These are phyloP conservation scores for Elaeagnus macrophylla DNA, from an alignment of 306 rosid genomes.

Conservation along the genomic window DNA sequence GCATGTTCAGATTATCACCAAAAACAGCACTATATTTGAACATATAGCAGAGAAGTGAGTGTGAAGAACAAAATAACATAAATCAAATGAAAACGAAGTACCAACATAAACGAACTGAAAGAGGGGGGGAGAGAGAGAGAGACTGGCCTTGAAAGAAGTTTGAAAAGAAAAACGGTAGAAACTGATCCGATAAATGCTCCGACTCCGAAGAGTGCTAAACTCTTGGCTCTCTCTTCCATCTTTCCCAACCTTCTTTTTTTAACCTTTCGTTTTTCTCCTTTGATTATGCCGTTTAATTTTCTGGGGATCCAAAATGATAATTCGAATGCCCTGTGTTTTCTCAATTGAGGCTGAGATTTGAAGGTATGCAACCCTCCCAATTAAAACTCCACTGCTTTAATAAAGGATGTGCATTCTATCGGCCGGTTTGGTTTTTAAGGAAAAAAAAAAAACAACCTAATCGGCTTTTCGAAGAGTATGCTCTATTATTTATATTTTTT, in stretches of 20 bases:
- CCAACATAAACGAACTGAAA: neutral
- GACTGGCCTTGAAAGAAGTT: conserved; percentile 55
- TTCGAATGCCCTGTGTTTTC: neutral
- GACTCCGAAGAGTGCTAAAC: conserved; percentile 51
- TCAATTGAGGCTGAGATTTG: no score
- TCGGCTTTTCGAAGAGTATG: no score
- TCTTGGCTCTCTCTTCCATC: conserved; percentile 43
- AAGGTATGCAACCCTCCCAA: no score
- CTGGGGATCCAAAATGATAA: neutral
- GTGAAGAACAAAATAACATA: neutral
- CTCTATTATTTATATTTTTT: no score
- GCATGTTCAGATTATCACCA: neutral
- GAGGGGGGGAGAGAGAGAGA: neutral
- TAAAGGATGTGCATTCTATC: no score
- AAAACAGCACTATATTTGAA: neutral
- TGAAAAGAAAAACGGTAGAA: conserved; percentile 57
- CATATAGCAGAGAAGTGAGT: neutral
- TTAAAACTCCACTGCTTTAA: no score
- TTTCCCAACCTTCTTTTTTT: neutral
- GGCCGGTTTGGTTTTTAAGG: no score
- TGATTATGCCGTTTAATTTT: neutral
- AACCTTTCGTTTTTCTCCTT: neutral
- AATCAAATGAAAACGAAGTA: neutral
- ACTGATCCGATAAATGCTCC: conserved; percentile 75
- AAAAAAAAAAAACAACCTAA: no score